Percentiles rank a stretch among this genome's conserved stretches.
phyloP scores from a whole-genome alignment of 2,329 filamentous ascomycete species.

The Pseudogymnoascus sp. region DNA sequence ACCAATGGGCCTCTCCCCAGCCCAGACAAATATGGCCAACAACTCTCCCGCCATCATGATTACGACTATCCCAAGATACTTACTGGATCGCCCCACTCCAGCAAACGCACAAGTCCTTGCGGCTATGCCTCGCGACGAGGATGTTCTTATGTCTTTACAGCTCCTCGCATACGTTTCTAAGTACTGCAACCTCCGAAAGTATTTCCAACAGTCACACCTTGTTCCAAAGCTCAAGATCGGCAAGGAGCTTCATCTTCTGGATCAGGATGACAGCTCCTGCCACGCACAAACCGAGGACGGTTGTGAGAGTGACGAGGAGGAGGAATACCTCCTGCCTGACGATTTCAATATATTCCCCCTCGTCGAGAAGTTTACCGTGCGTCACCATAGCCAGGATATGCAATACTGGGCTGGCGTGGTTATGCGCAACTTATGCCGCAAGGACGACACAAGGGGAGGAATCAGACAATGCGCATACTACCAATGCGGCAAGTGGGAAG shows the following conservation, averaged over 20 bases:
- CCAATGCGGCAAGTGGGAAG: slow-evolving; percentile 97
- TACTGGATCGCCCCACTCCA: slow-evolving; percentile 65
- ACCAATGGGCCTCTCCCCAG: slow-evolving; percentile 65
- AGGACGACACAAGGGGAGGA: slow-evolving; percentile 89
- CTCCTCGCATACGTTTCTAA: slow-evolving; percentile 96
- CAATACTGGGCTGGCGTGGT: slow-evolving; percentile 99
- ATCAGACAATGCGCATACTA: slow-evolving; percentile 98
- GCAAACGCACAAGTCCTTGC: slow-evolving; percentile 68
- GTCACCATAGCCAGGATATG: slow-evolving; percentile 94
- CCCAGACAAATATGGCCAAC: slow-evolving; percentile 56
- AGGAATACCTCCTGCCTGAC: slow-evolving; percentile 86
- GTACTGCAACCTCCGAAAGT: slow-evolving; percentile 91
- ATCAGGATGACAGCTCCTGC: slow-evolving; percentile 53
- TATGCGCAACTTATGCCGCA: slow-evolving; percentile 96
- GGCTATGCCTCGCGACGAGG: slow-evolving; percentile 92
- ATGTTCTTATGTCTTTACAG: slow-evolving; percentile 96
- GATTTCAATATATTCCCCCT: slow-evolving; percentile 98
- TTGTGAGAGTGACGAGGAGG: slow-evolving; percentile 50
- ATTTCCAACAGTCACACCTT: slow-evolving; percentile 91
- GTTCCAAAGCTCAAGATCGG: slow-evolving; percentile 89
- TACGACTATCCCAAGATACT: slow-evolving; percentile 70
- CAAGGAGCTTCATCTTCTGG: slow-evolving; percentile 72
- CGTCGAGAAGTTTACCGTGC: slow-evolving; percentile 95
- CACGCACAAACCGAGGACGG: slow-evolving; percentile 25
- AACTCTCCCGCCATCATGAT: slow-evolving; percentile 70